Base-by-base conservation (phyloP, 192 early-diverging fungal genomes). In the Linnemannia zychae region DNA sequence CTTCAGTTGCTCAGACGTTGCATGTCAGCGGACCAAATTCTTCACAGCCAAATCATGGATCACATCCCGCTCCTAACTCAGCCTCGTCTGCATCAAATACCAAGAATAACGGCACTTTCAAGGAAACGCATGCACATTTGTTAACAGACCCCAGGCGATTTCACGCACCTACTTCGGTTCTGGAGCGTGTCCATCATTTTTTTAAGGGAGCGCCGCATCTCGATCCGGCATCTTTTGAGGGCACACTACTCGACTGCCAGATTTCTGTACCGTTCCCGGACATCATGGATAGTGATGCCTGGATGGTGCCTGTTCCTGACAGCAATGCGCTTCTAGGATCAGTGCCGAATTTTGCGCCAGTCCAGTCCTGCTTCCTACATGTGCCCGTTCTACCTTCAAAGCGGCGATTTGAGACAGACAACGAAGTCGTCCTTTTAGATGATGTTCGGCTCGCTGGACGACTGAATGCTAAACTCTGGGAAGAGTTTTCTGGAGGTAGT, bases 241-340 rank as follows among this genome's bases (percentile, higher is more conserved):
- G 74, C n/a, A 72, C 83, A 0, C 34, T 28, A 12, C 3, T 85
- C 4, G 63, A 71, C 9, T 69, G 74, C 4, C 52, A 47, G 3
- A 85, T 85, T 18, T 69, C 83, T 5, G 38, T 85, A 52, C 83
- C 78, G 1, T 79, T 85, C 37, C 83, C 83, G 7, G 77, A 79
- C 38, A 85, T 85, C 70, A 85, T 85, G 83, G 83, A 85, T 50
- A 79, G 68, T 34, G 83, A 79, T 31, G 48, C 77, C 2, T 85
- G 83, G 83, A 50, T 68, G 1, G 52, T 71, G 16, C 76, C 82
- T 3, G 48, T 71, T 49, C 44, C 46, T 0, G 74, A 40, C 22
- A 36, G 15, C 1, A 52, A 37, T 16, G 49, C 60, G 12, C n/a
- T 1, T 37, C 9, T 38, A 13, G 71, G 15, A 13, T 50, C 63